Conservation (phyloP, 441 rosid species). For the Eruca vesicaria region DNA sequence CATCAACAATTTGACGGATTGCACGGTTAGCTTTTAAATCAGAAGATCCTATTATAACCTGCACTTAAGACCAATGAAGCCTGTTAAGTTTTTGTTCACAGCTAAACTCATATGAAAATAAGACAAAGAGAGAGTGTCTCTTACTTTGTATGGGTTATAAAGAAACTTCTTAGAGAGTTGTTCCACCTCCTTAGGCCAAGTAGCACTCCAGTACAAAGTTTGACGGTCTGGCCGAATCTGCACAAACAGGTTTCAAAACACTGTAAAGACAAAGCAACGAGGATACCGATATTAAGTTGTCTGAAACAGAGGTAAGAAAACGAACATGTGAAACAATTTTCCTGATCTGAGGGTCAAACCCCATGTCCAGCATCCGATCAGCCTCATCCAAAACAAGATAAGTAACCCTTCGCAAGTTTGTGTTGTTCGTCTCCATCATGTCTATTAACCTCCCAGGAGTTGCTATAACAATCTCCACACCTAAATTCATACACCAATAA, state of each 20-base stretch:
- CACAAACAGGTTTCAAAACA: slow-evolving; percentile 11
- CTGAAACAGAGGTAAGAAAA: neutral
- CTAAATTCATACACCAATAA: slow-evolving; percentile 36
- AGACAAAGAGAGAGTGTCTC: neutral
- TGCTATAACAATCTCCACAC: slow-evolving; percentile 95
- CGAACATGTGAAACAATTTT: slow-evolving; percentile 86
- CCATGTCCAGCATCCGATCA: slow-evolving; percentile 98
- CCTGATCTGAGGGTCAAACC: slow-evolving; percentile 92
- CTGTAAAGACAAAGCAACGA: neutral
- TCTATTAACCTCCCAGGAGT: slow-evolving; percentile 98
- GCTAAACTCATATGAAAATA: neutral
- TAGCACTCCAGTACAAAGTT: slow-evolving; percentile 98
- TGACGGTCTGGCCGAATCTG: slow-evolving; percentile 98
- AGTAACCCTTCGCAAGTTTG: slow-evolving; percentile 90
- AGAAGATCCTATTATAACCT: slow-evolving; percentile 88
- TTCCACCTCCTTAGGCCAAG: slow-evolving; percentile 99
- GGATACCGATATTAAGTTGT: neutral
- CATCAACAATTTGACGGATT: slow-evolving; percentile 86
- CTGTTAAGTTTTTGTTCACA: neutral
- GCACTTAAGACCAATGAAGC: slow-evolving; percentile 16
- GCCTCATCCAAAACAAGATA: slow-evolving; percentile 97
- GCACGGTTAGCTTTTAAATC: slow-evolving; percentile 96
- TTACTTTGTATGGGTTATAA: slow-evolving; percentile 95
- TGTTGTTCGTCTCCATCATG: slow-evolving; percentile 92
- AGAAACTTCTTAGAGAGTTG: slow-evolving; percentile 84